Evolutionary conservation across 352 stramenopile species (phyloP).

Genomic region (Phytophthora ohioensis): DNA sequence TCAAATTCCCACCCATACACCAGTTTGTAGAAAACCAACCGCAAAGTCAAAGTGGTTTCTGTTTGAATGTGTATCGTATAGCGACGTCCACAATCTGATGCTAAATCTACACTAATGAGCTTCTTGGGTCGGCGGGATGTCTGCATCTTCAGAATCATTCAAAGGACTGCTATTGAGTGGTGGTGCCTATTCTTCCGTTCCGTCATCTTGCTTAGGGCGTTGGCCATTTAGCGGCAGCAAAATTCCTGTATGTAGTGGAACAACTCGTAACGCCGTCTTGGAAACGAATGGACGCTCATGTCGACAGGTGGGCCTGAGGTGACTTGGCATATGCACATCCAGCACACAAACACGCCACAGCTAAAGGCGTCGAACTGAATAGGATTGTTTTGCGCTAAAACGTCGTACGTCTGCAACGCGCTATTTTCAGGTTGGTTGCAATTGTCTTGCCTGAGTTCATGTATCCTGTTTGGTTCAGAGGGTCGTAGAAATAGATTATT

Average conservation of each 20-base stretch:
- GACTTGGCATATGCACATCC: constrained; percentile 20
- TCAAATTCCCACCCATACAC: no score
- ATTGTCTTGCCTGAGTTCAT: neutral
- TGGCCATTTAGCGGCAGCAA: no score
- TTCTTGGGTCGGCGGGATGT: no score
- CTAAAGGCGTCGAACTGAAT: constrained; percentile 25
- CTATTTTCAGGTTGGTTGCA: neutral
- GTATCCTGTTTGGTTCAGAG: constrained; percentile 3
- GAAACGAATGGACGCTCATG: neutral
- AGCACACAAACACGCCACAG: constrained; percentile 30
- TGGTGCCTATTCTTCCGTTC: no score
- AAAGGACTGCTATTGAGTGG: no score
- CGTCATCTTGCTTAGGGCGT: no score
- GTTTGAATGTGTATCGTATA: no score
- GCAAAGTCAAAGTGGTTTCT: no score
- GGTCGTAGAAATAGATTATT: constrained; percentile 19
- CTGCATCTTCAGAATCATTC: no score
- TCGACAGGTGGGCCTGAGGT: neutral
- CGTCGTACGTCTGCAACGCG: neutral
- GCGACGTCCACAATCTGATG: no score
- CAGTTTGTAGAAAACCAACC: no score
- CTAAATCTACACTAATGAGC: no score
- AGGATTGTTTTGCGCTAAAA: constrained; percentile 16
- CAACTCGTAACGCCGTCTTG: constrained; percentile 15
- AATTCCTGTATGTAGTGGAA: constrained; percentile 23